Base-by-base conservation (phyloP, 129 eudicot species). In the Smallanthus sonchifolius region DNA sequence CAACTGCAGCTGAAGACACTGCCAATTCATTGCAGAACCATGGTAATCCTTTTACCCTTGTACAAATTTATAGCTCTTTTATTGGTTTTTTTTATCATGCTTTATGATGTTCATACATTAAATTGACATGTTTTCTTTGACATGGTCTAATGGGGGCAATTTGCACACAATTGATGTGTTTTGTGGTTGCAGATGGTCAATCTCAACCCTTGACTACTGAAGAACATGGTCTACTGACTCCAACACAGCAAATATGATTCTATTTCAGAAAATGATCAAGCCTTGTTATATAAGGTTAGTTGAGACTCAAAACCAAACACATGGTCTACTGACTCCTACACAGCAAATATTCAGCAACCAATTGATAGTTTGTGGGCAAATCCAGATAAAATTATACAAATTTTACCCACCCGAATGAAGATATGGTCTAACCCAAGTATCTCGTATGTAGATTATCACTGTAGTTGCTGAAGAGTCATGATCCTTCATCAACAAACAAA, bases 1-100 rank as follows among this genome's bases (percentile, higher is more conserved):
- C 83, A 79, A 56, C 69, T 54, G 83, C 74, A 42, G 83, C 83
- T 54, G 83, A 79, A 72, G 83, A 79, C 44, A 79, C 83, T 35
- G 83, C 83, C 49, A 79, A 79, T 65, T 79, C 83, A 34, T 65
- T 65, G 54, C 83, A 63, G 32, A 65, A 73, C 69, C 62, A 73
- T 67, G 83, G 79, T 79, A 65, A 11, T 0, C 24, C 8, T 47
- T 57, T 15, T 56, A 70, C 32, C 14, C 0, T 30, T 61, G 13
- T 51, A 70, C 16, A 24, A 7, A 34, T 11, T 24, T 60, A 48
- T 60, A 44, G 4, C 6, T 38, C 34, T 67, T 60, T 8, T 10
- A 16, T 24, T 24, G 30, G 30, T 24, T 24, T 24, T 24, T 24
- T 24, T 24, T 24, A 24, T 24, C 30, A 24, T 24, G 30, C 30